These are phyloP conservation scores for Begonia peltatifolia DNA, from an alignment of 306 rosid genomes.

Conservation along the genomic window DNA sequence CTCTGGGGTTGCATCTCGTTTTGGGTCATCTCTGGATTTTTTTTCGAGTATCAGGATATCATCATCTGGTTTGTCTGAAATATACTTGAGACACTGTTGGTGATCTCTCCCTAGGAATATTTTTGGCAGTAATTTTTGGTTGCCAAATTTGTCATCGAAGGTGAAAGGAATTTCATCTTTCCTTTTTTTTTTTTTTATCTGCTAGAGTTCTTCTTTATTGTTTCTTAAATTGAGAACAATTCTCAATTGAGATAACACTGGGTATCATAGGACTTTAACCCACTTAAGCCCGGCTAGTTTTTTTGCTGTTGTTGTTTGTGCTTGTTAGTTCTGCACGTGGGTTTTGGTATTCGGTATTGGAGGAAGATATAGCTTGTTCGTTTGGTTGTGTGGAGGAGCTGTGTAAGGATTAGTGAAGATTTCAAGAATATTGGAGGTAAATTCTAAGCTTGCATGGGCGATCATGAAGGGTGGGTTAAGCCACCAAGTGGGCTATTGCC, in stretches of 20 bases:
- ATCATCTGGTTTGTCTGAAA: constrained; percentile 1
- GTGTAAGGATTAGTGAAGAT: neutral
- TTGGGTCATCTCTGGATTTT: constrained; percentile 22
- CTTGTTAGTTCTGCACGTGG: neutral
- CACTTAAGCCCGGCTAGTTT: too few species aligned
- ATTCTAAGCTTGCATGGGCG: constrained; percentile 77
- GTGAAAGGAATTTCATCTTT: constrained; percentile 9
- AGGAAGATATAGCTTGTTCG: constrained; percentile 1
- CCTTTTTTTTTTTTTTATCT: constrained; percentile 5
- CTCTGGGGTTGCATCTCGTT: constrained; percentile 2
- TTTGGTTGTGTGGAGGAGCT: constrained; percentile 11
- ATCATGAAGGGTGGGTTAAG: constrained; percentile 80
- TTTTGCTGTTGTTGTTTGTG: neutral
- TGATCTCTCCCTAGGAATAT: neutral
- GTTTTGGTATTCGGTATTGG: too few species aligned
- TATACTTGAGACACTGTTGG: neutral
- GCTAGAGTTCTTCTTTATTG: constrained; percentile 10
- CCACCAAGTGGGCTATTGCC: constrained; percentile 84
- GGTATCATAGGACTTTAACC: too few species aligned
- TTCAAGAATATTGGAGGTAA: constrained; percentile 16
- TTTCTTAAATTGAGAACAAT: too few species aligned
- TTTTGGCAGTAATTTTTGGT: neutral
- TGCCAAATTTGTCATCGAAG: neutral
- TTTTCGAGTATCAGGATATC: constrained; percentile 1
- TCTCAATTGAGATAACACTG: too few species aligned